Conservation (phyloP, 139 green algal species). For the Bryopsis sp. region DNA sequence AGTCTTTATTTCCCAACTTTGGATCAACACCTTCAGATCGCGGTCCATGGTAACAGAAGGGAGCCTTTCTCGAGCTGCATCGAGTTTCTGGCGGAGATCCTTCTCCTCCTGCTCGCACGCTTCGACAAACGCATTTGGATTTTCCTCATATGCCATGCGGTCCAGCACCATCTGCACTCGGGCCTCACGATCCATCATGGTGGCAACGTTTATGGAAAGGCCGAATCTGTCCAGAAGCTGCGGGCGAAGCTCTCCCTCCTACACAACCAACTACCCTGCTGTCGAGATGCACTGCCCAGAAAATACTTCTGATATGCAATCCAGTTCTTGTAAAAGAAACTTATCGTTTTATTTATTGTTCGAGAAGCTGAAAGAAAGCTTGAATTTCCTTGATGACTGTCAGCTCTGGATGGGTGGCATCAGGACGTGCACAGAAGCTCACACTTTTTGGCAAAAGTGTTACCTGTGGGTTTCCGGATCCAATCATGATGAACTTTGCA, state of each 20-base stretch:
- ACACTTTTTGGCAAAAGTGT: too few species aligned
- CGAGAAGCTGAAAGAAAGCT: too few species aligned
- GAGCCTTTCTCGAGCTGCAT: conserved; percentile 36
- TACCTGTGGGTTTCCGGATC: conserved; percentile 63
- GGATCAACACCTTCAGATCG: conserved; percentile 2
- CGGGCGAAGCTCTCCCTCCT: conserved; percentile 86
- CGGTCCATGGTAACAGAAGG: background rate
- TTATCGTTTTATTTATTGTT: too few species aligned
- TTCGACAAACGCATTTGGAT: conserved; percentile 55
- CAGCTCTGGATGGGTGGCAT: too few species aligned
- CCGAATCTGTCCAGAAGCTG: conserved; percentile 96
- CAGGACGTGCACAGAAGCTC: too few species aligned
- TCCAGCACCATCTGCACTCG: conserved; percentile 81
- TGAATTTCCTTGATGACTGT: too few species aligned
- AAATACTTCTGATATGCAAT: background rate
- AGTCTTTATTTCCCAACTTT: background rate
- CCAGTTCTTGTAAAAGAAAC: background rate
- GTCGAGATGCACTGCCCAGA: too few species aligned
- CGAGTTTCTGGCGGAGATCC: conserved; percentile 49
- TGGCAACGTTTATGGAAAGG: conserved; percentile 69
- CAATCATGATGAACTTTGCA: conserved; percentile 92
- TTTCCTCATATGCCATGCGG: conserved; percentile 70
- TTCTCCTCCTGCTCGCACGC: conserved; percentile 47
- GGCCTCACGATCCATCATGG: conserved; percentile 52
- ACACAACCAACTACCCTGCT: too few species aligned